phyloP scores from a whole-genome alignment of 208 protist species.

The Leishmania martiniquensis region DNA sequence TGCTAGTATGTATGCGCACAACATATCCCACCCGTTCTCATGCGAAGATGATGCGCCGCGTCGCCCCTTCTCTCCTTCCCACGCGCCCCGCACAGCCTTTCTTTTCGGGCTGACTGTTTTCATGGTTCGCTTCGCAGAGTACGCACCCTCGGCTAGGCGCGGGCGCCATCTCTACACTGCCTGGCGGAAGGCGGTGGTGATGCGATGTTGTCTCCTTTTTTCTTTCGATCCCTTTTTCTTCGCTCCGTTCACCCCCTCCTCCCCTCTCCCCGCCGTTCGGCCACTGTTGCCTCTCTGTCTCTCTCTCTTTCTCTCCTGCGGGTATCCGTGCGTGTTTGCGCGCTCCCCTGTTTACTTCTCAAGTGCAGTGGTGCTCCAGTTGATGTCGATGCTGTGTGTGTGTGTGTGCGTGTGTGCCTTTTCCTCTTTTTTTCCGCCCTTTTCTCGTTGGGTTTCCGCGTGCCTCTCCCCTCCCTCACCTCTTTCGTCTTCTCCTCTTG shows the following conservation, averaged over 20 bases:
- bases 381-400: not conserved
- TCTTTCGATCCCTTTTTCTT: not conserved
- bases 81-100: too few relatives aligned
- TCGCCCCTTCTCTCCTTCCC: too few relatives aligned
- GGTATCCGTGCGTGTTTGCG: not conserved
- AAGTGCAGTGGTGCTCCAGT: not conserved
- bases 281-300: not conserved
- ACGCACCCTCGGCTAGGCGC: too few relatives aligned
- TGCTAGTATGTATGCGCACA: not conserved
- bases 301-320: not conserved
- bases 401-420: not conserved
- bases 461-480: not conserved
- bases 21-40: not conserved
- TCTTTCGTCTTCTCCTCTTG: not conserved
- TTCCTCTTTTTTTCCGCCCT: not conserved
- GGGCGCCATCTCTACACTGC: too few relatives aligned
- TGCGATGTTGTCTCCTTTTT: not conserved
- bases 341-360: not conserved
- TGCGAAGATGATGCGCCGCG: not conserved
- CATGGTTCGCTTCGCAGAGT: too few relatives aligned
- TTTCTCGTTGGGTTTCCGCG: not conserved
- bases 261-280: not conserved
- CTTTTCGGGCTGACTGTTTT: too few relatives aligned
- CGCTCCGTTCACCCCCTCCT: not conserved
- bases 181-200: not conserved